Evolutionary conservation across 306 rosid genomes (phyloP), one percentile per base, ranked within the genome.

Genomic region (Lupinus albus): DNA sequence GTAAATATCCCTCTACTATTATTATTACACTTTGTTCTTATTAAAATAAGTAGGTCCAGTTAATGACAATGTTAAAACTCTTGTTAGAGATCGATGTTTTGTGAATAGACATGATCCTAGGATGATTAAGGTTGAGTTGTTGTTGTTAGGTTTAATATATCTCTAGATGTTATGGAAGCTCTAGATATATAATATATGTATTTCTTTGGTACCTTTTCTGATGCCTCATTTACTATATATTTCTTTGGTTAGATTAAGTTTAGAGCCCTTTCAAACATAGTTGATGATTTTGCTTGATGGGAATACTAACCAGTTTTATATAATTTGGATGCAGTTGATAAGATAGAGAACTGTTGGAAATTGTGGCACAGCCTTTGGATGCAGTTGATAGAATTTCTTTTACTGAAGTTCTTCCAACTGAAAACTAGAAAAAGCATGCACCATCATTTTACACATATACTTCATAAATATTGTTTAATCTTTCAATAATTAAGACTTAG

Each of bases 1-100:
- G 83, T 88, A 86, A 86, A 87, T 33, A 51, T 13, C 48, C 28
- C n/a, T 17, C 30, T 58, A 8, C 59, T n/a, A 60, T 11, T 32
- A 60, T 11, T 32, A 5, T 32, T 50, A 14, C 10, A 14, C 2
- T 33, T 32, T 32, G 39, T 50, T 49, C 16, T 55, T 25, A 4
- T 25, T 25, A 25, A 25, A 25, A 25, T 25, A 25, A 25, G 30
- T 25, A 4, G 30, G 30, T 3, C 4, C 30, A 25, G 4, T 25
- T 25, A 25, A 25, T 25, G 30, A 25, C 30, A 25, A 4, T 25
- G 30, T 25, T 3, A 25, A 25, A 25, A n/a, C n/a, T n/a, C n/a
- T n/a, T n/a, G n/a, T n/a, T n/a, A n/a, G n/a, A n/a, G n/a, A n/a
- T n/a, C n/a, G n/a, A n/a, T n/a, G n/a, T n/a, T n/a, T n/a, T n/a